Evolutionary conservation across 1,284 basidiomycete species (phyloP).

Genomic region (Cryptococcus sp.): DNA sequence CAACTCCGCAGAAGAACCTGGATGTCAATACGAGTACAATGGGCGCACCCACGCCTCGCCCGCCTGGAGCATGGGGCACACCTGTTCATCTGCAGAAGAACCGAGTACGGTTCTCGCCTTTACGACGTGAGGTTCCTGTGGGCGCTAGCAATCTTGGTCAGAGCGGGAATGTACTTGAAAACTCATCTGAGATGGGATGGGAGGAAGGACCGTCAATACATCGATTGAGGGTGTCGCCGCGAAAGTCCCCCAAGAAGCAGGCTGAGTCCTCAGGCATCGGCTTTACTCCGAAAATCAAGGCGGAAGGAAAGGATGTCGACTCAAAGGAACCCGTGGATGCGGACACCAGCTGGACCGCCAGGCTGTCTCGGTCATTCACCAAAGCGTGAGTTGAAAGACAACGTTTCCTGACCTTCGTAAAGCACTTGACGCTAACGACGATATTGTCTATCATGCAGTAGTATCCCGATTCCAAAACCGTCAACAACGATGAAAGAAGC

Average conservation of each 20-base stretch:
- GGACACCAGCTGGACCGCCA: conserved; percentile 2
- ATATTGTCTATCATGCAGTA: background rate
- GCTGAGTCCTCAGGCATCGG: conserved; percentile 10
- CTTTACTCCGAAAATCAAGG: too few species aligned
- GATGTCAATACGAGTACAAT: background rate
- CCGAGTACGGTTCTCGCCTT: conserved; percentile 4
- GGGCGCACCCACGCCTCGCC: conserved; percentile 21
- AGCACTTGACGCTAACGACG: too few species aligned
- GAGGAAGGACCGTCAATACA: conserved; percentile 3
- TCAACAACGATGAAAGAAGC: conserved; percentile 28
- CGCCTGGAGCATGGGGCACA: conserved; percentile 29
- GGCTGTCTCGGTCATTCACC: conserved; percentile 6
- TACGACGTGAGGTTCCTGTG: background rate
- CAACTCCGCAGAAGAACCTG: background rate
- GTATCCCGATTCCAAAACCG: conserved; percentile 16
- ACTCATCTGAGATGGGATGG: background rate
- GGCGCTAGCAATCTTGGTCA: background rate
- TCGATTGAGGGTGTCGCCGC: conserved; percentile 4
- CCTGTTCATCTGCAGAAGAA: conserved; percentile 1
- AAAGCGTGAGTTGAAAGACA: background rate
- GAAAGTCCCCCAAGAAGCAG: conserved; percentile 5
- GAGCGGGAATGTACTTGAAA: background rate
- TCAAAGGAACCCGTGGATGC: conserved; percentile 17
- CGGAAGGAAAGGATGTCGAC: background rate
- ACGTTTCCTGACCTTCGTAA: too few species aligned